Evolutionary conservation across 1,139 yeast species (phyloP).

Genomic region (Magnusiomyces paraingens): DNA sequence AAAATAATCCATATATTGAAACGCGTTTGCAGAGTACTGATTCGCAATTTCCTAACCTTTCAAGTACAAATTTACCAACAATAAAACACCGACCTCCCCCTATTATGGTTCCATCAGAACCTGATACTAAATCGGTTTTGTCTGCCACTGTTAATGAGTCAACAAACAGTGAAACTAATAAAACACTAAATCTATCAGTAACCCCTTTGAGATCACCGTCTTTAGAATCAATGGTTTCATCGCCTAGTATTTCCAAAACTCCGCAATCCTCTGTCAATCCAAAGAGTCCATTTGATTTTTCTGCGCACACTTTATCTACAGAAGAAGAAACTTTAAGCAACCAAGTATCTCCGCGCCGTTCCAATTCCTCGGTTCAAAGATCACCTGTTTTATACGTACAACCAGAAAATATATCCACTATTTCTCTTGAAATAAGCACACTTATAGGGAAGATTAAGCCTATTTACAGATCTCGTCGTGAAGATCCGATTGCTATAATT

Average conservation of each 20-base stretch:
- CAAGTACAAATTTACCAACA: neutral
- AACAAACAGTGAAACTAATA: neutral
- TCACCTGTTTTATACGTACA: slow-evolving; percentile 43
- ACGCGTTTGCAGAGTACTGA: too few relatives aligned
- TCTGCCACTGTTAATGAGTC: neutral
- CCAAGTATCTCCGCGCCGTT: neutral
- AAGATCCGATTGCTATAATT: slow-evolving; percentile 56
- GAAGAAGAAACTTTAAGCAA: neutral
- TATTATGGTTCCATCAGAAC: neutral
- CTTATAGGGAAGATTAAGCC: slow-evolving; percentile 36
- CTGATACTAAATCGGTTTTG: neutral
- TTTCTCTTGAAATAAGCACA: slow-evolving; percentile 54
- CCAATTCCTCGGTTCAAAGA: neutral
- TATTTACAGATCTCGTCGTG: slow-evolving; percentile 31
- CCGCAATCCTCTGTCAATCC: neutral
- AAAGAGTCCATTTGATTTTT: neutral
- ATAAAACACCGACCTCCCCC: slow-evolving; percentile 1
- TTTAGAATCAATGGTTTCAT: neutral
- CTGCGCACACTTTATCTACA: neutral
- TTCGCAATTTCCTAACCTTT: neutral
- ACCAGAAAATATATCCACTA: slow-evolving; percentile 61
- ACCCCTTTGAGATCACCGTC: slow-evolving; percentile 5
- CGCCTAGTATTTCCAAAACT: slow-evolving; percentile 2
- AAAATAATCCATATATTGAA: too few relatives aligned
- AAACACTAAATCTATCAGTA: slow-evolving; percentile 22